These are phyloP conservation scores for Tritrichomonas foetus DNA, from an alignment of 208 protist genomes.

Conservation along the genomic window DNA sequence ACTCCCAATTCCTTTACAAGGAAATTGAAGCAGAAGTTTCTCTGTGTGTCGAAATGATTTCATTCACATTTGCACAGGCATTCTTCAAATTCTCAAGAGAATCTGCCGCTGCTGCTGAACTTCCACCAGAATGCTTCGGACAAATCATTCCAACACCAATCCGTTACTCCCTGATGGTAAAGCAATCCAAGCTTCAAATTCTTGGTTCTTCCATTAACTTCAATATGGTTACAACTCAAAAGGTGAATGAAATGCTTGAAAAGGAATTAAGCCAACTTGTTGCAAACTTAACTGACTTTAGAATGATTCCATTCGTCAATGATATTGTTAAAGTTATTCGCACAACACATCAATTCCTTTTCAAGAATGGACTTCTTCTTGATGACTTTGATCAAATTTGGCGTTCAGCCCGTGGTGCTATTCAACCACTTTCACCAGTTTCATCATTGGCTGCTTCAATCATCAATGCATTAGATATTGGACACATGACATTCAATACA, in stretches of 20 bases:
- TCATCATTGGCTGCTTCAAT: neutral
- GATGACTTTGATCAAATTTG: conserved; percentile 13
- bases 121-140: neutral
- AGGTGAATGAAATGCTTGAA: neutral
- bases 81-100: neutral
- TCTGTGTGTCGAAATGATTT: conserved; percentile 33
- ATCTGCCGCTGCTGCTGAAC: neutral
- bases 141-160: neutral
- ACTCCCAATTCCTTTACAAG: neutral
- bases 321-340: neutral
- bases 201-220: neutral
- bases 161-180: neutral
- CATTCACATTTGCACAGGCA: neutral
- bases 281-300: neutral
- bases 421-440: neutral
- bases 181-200: neutral
- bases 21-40: conserved; percentile 33
- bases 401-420: neutral
- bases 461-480: neutral
- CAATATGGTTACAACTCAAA: neutral
- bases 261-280: neutral
- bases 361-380: neutral
- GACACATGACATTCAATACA: neutral
- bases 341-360: neutral
- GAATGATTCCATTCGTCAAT: neutral